Percentiles rank a stretch among this genome's conserved stretches.
These are phyloP conservation scores for Penicillium longicatenatum DNA, from an alignment of 495 filamentous ascomycete genomes.

Conservation along the genomic window DNA sequence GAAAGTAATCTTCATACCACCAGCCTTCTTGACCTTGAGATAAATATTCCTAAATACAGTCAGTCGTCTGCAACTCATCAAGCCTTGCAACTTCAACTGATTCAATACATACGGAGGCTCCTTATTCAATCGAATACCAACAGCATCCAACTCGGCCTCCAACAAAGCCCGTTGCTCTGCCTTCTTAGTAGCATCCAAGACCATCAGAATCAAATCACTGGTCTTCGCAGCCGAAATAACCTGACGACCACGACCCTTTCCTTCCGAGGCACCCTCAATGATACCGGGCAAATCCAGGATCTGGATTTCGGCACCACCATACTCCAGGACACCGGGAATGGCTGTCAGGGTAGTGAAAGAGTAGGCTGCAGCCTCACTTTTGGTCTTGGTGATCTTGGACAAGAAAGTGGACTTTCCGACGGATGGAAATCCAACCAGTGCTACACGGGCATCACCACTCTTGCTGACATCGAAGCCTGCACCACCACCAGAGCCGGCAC, in stretches of 20 bases:
- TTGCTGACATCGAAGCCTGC: slow-evolving; percentile 97
- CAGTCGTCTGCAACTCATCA: slow-evolving; percentile 4
- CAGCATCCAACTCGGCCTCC: slow-evolving; percentile 92
- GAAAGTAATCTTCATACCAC: slow-evolving; percentile 98
- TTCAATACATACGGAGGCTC: slow-evolving; percentile 73
- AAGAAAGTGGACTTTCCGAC: slow-evolving; percentile 99
- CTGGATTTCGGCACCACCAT: slow-evolving; percentile 97
- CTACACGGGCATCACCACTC: slow-evolving; percentile 94
- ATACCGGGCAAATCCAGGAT: slow-evolving; percentile 98
- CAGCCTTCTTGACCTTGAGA: slow-evolving; percentile 95
- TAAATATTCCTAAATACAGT: slow-evolving; percentile 80
- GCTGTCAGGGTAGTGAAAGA: slow-evolving; percentile 98
- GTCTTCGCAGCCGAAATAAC: slow-evolving; percentile 99
- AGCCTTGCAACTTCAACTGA: background rate
- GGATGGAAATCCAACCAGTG: slow-evolving; percentile 95
- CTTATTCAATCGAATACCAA: slow-evolving; percentile 92
- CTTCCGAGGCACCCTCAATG: slow-evolving; percentile 95
- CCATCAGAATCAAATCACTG: slow-evolving; percentile 95
- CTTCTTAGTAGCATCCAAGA: slow-evolving; percentile 95
- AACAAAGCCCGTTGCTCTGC: slow-evolving; percentile 90
- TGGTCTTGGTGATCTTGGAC: slow-evolving; percentile 98
- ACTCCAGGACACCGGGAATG: slow-evolving; percentile 97
- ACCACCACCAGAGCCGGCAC: slow-evolving; percentile 69
- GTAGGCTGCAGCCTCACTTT: slow-evolving; percentile 94
- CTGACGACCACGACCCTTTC: slow-evolving; percentile 93